These are phyloP conservation scores for Entomortierella lignicola DNA, from an alignment of 192 early-diverging fungal genomes.

Conservation along the genomic window DNA sequence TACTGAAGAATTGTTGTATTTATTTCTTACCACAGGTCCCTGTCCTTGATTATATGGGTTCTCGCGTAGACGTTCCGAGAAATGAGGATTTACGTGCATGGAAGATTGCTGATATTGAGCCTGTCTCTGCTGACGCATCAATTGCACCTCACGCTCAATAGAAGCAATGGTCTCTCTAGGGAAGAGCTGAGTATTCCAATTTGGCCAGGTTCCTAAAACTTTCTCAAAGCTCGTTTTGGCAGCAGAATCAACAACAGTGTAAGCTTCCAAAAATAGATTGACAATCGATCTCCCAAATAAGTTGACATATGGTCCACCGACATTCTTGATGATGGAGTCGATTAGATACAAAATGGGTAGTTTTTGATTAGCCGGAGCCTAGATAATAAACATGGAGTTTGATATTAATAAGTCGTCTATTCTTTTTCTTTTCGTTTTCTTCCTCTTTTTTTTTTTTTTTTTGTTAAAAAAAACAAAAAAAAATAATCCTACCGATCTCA, in stretches of 20 bases:
- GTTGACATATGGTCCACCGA: constrained; percentile 80
- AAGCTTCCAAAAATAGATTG: constrained; percentile 81
- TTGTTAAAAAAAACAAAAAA: constrained; percentile 1
- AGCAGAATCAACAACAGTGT: constrained; percentile 70
- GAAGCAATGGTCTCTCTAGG: constrained; percentile 59
- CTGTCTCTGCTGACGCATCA: constrained; percentile 52
- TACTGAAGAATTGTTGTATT: neutral
- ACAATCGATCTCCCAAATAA: constrained; percentile 80
- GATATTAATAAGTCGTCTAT: too few relatives aligned
- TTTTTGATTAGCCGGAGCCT: constrained; percentile 82
- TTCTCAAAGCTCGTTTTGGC: constrained; percentile 80
- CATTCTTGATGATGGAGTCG: constrained; percentile 97
- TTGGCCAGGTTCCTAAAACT: constrained; percentile 86
- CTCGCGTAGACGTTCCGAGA: constrained; percentile 17
- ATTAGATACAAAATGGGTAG: constrained; percentile 91
- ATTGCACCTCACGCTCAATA: constrained; percentile 61
- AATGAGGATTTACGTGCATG: constrained; percentile 72
- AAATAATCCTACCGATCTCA: constrained; percentile 57
- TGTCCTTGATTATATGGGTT: constrained; percentile 7
- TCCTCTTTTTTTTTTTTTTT: too few relatives aligned
- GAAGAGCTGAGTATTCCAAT: constrained; percentile 69
- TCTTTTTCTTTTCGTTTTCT: too few relatives aligned
- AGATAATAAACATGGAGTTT: constrained; percentile 30
- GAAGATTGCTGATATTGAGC: constrained; percentile 30
- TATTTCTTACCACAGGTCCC: constrained; percentile 25